These are phyloP conservation scores for Mycena latifolia DNA, from an alignment of 768 basidiomycete species.

Conservation along the genomic window DNA sequence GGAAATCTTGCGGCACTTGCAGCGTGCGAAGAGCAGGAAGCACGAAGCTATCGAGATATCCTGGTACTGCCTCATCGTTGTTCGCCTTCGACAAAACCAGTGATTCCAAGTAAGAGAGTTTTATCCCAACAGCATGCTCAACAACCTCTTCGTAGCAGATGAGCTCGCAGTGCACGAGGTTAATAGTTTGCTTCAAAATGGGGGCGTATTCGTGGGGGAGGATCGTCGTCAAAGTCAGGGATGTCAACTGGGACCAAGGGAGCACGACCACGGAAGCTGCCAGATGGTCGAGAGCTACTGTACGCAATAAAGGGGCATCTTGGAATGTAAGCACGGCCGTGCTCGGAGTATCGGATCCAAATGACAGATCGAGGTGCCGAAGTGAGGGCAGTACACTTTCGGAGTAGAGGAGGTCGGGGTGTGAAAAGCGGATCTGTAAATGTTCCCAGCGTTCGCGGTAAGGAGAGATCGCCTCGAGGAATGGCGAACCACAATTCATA, in stretches of 20 bases:
- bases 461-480: background rate
- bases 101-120: background rate
- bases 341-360: background rate
- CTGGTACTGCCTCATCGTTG: too few species aligned
- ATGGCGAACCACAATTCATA: background rate
- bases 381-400: background rate
- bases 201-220: background rate
- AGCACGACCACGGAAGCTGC: background rate
- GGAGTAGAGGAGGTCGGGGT: background rate
- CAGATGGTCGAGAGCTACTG: background rate
- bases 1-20: background rate
- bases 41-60: too few species aligned
- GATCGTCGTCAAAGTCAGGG: background rate
- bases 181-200: background rate
- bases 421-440: background rate
- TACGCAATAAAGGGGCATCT: background rate
- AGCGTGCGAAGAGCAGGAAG: background rate
- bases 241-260: conserved; percentile 11
- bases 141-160: too few species aligned
- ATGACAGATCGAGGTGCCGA: background rate
- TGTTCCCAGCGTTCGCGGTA: conserved; percentile 1
- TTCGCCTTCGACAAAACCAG: background rate
- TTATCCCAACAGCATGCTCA: too few species aligned
- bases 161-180: background rate
- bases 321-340: background rate